These are phyloP conservation scores for Vachellia pachyceras DNA, from an alignment of 306 rosid species.

Conservation along the genomic window DNA sequence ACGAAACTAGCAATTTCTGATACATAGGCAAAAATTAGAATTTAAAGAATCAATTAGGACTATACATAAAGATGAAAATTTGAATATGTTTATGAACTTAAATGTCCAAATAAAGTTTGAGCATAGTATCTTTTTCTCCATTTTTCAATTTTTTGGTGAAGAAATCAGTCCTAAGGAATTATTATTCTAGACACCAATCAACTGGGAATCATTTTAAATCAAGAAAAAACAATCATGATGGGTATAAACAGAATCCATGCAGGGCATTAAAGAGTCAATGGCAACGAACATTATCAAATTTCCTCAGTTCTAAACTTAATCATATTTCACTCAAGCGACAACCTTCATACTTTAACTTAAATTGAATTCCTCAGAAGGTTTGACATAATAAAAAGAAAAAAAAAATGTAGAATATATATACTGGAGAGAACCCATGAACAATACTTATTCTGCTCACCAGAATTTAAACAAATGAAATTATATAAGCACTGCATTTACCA, in stretches of 20 bases:
- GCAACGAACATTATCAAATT: neutral
- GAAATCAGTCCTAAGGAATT: neutral
- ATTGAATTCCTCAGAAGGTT: too few relatives aligned
- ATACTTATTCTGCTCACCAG: slow-evolving; percentile 29
- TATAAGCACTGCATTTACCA: slow-evolving; percentile 1
- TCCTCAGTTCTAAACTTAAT: slow-evolving; percentile 3
- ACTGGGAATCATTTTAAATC: neutral
- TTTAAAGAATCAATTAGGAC: neutral
- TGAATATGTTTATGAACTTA: neutral
- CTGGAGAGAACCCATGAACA: slow-evolving; percentile 30
- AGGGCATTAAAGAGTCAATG: slow-evolving; percentile 7
- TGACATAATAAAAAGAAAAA: neutral
- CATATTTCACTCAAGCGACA: slow-evolving; percentile 15
- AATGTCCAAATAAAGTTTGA: neutral
- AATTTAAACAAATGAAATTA: slow-evolving; percentile 38
- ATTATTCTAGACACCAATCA: neutral
- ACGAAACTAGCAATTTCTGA: neutral
- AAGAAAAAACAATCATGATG: neutral
- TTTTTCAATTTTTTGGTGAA: neutral
- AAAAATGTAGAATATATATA: slow-evolving; percentile 12
- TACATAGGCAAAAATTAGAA: neutral
- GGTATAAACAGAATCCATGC: slow-evolving; percentile 10
- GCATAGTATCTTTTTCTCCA: neutral
- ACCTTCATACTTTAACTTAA: too few relatives aligned
- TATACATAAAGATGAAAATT: neutral